Conservation (phyloP, 2,329 filamentous ascomycete genomes). For the Cladosporium sp. region DNA sequence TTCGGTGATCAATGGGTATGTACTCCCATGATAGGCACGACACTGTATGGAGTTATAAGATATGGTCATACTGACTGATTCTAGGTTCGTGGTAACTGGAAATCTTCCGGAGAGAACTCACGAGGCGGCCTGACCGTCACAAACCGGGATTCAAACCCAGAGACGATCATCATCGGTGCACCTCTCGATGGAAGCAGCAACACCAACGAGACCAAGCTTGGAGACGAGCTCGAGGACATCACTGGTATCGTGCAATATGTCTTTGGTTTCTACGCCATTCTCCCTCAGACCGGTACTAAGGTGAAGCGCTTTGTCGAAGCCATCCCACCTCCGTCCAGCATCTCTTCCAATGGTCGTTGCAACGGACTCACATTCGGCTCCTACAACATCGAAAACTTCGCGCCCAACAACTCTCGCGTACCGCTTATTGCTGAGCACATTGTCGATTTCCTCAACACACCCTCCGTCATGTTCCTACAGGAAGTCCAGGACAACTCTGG, state of each 20-base stretch:
- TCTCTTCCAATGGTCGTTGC: constrained; percentile 55
- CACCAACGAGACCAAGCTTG: constrained; percentile 57
- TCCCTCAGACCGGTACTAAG: constrained; percentile 57
- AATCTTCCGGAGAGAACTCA: constrained; percentile 57
- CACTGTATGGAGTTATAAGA: neutral
- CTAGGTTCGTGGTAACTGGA: constrained; percentile 65
- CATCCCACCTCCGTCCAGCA: constrained; percentile 48
- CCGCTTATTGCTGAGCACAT: constrained; percentile 61
- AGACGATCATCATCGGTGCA: constrained; percentile 61
- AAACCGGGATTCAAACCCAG: constrained; percentile 63
- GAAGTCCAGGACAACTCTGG: constrained; percentile 68
- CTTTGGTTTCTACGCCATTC: constrained; percentile 66
- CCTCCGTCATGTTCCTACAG: constrained; percentile 65
- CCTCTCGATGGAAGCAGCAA: constrained; percentile 64
- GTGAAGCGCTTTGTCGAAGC: constrained; percentile 36
- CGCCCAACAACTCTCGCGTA: constrained; percentile 53
- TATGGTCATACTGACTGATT: constrained; percentile 32
- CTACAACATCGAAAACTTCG: constrained; percentile 53
- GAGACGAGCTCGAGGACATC: constrained; percentile 61
- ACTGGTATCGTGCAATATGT: constrained; percentile 64
- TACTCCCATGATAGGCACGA: neutral
- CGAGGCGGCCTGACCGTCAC: constrained; percentile 63
- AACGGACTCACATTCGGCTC: constrained; percentile 56
- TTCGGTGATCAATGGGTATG: constrained; percentile 52
- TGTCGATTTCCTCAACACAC: constrained; percentile 58